Evolutionary conservation across 352 stramenopile genomes (phyloP).

Genomic region (Globisporangium splendens): DNA sequence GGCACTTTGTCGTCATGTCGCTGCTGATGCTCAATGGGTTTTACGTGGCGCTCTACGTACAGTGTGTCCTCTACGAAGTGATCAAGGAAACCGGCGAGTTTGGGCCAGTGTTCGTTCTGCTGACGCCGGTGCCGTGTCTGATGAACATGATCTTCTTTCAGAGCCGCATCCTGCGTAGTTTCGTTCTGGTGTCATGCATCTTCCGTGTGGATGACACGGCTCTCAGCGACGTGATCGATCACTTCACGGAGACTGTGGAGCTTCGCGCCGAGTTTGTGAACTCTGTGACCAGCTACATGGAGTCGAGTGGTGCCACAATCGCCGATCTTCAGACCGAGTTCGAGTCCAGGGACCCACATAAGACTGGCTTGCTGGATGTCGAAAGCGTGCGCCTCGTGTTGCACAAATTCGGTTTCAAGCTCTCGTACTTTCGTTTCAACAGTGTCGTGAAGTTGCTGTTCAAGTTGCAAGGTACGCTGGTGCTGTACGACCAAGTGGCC

Average conservation of each 20-base stretch:
- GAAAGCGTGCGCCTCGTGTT: conserved; percentile 41
- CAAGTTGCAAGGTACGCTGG: conserved; percentile 25
- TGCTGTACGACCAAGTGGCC: conserved; percentile 49
- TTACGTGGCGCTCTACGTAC: conserved; percentile 53
- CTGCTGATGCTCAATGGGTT: conserved; percentile 74
- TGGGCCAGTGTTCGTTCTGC: conserved; percentile 16
- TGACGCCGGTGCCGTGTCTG: conserved; percentile 35
- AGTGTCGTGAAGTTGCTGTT: conserved; percentile 56
- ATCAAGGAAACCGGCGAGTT: conserved; percentile 17
- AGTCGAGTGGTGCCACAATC: conserved; percentile 16
- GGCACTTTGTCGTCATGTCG: conserved; percentile 59
- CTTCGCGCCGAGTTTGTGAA: conserved; percentile 46
- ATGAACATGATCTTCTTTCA: conserved; percentile 66
- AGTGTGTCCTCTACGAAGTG: conserved; percentile 64
- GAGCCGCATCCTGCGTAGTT: conserved; percentile 56
- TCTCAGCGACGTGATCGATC: conserved; percentile 48
- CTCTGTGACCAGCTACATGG: conserved; percentile 25
- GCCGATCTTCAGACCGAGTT: conserved; percentile 33
- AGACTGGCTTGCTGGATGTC: conserved; percentile 34
- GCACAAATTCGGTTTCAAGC: conserved; percentile 32
- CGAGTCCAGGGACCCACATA: conserved; percentile 16
- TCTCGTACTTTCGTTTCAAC: conserved; percentile 63
- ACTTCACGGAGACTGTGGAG: conserved; percentile 61
- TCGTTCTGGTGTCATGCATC: conserved; percentile 54
- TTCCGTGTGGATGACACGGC: conserved; percentile 45